Base-by-base conservation (phyloP, 306 rosid species). In the Canavalia ensiformis region DNA sequence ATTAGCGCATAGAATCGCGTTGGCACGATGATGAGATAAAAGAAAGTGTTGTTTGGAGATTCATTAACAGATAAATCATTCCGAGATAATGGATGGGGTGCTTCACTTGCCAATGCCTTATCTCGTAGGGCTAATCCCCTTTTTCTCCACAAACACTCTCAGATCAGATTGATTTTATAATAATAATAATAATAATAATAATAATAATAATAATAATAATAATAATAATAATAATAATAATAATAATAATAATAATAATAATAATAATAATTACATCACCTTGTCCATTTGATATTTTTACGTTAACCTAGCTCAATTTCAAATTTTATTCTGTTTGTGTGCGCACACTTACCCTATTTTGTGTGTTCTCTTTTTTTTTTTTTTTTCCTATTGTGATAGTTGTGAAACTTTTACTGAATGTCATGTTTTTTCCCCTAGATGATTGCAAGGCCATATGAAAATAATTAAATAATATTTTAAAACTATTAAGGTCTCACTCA, bases 31-130 rank as follows among this genome's bases (percentile, higher is more conserved):
- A 88, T 82, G 93, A 93, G 96, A 85, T 88, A 90, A 12, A 84
- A 85, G 82, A 88, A 93, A 56, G 86, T 91, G 49, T 62, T 95
- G 75, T 95, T 95, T 9, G 99, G 99, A 1, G 99, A 95, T 84
- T 95, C 97, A 3, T 70, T 95, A 30, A 95, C 98, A 1, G 86
- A 85, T 72, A 92, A 91, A 82, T 82, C 96, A 3, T 88, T 95
- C 78, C 0, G 67, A 56, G 29, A 47, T 6, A 85, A 87, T 45
- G 99, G 99, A 52, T 95, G 99, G 97, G 99, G 97, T 46, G 89
- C 92, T 60, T 72, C 94, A 37, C 92, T 95, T 59, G 88, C 99
- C 79, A 80, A 93, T 56, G 76, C 90, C 13, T 95, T 89, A 68
- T 74, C 92, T 80, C 98, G 98, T 87, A 95, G 88, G 95, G 94